phyloP scores from a whole-genome alignment of 257 asterid genomes.

The Gentiana macrophylla region DNA sequence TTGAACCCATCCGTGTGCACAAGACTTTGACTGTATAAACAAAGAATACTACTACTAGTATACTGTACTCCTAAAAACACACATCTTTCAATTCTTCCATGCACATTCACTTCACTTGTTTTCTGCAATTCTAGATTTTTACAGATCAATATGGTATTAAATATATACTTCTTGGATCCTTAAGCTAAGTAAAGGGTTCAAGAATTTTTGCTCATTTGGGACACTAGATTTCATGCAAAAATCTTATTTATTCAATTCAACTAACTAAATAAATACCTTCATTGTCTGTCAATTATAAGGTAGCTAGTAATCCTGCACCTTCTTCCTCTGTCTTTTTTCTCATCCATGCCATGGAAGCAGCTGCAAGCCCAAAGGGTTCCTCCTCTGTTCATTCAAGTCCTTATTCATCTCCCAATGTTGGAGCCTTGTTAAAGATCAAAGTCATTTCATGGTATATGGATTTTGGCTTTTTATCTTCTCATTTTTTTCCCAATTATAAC shows the following conservation, averaged over 20 bases:
- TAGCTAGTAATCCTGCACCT: not conserved
- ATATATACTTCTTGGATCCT: constrained; percentile 6
- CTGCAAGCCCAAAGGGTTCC: constrained; percentile 16
- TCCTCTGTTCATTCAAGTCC: constrained; percentile 34
- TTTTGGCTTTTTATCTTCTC: not conserved
- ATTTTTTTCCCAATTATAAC: not conserved
- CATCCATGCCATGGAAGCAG: constrained; percentile 14
- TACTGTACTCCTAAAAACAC: not conserved
- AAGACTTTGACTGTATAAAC: constrained; percentile 23
- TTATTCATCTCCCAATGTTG: constrained; percentile 48
- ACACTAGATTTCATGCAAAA: not conserved
- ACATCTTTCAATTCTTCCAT: constrained; percentile 2
- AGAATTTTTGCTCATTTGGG: constrained; percentile 26
- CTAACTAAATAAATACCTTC: constrained; percentile 5
- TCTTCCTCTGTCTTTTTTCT: not conserved
- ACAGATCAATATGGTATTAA: not conserved
- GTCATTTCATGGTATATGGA: constrained; percentile 47
- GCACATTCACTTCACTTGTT: constrained; percentile 11
- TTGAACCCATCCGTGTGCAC: constrained; percentile 37
- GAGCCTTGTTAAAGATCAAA: constrained; percentile 64
- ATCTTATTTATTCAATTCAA: constrained; percentile 1
- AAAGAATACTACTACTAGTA: not conserved
- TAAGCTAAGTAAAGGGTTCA: constrained; percentile 25
- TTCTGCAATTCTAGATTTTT: constrained; percentile 20
- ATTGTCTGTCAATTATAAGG: not conserved